Evolutionary conservation across 2,329 filamentous ascomycete species (phyloP), one percentile per base, ranked within the genome.

Genomic region (Cladophialophora yegresii): DNA sequence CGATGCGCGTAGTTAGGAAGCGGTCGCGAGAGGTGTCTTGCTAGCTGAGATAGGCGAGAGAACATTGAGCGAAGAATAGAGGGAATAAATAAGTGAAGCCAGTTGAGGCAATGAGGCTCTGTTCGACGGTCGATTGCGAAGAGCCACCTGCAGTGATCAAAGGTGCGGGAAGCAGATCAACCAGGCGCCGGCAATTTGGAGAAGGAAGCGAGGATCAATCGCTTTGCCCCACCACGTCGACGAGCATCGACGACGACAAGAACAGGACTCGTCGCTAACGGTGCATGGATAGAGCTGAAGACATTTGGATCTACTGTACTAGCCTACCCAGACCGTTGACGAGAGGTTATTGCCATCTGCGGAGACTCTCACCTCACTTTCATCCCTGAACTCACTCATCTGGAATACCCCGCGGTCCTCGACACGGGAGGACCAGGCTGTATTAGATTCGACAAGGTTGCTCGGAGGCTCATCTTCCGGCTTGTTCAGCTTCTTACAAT

Each of bases 1-100:
- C 74, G 77, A 72, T 85, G 82, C 28, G 81, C 79, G 75, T 83
- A 83, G 71, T 82, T 84, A n/a, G 85, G 83, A 6, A 84, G 75
- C 63, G 88, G 84, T 70, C 84, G 83, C 56, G 85, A 83, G 67
- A 96, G 78, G 76, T 96, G 91, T 74, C 88, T 85, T 66, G 87
- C 82, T 67, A 96, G 75, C 75, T 92, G 90, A 57, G 84, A 87
- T 63, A 96, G 77, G 71, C 92, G 87, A 67, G 85, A 84, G 78
- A 93, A 89, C 92, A 96, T 96, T 67, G 69, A 73, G 22, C 20
- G 62, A 43, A 28, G 4, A 36, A 20, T 45, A 49, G 54, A 16
- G 55, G 62, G 49, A 62, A 45, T 28, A 53, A 28, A 10, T 20
- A 22, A 3, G 45, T 4, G 45, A 32, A 55, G 50, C 23, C n/a